Evolutionary conservation across 2,329 filamentous ascomycete species (phyloP), one percentile per base, ranked within the genome.

Genomic region (Grosmannia penicillata): DNA sequence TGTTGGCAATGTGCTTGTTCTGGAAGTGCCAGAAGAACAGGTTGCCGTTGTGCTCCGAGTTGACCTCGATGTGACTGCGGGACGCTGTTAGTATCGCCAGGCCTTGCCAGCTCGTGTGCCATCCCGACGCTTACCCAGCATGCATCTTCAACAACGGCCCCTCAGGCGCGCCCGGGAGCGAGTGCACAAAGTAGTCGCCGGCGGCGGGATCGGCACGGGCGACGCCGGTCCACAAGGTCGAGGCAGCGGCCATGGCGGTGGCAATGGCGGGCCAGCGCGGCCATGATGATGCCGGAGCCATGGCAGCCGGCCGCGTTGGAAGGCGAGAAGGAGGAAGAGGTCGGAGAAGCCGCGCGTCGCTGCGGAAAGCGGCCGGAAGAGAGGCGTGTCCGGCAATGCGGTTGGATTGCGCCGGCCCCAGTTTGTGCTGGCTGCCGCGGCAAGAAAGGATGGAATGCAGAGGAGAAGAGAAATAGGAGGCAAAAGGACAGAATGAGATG

Each of bases 21-120:
- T 94, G 77, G 56, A 83, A 95, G 53, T 95, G 84, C 91, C 91
- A 98, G 67, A 98, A 98, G 68, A 96, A 98, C 15, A 98, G 63
- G 58, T 96, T 93, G 49, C 85, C 89, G 55, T 96, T 85, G 56
- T 81, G 73, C 48, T 85, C 78, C 17, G 81, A 73, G 25, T 78
- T 82, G 51, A 98, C 71, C 61, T 96, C 87, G 57, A 98, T 80
- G 63, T 98, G 91, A 39, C 86, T 94, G 50, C 2, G 13, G 23
- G 48, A 45, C 36, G 44, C 36, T 44, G 38, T 34, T 29, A 18
- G 13, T 25, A 3, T 13, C 21, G 38, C 39, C 44, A 43, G 48
- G 53, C 48, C 54, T 51, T 44, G n/a, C 24, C n/a, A n/a, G n/a
- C n/a, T n/a, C n/a, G 13, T 8, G 32, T 36, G 23, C 21, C 22